These are phyloP conservation scores for Arabidopsis arenosa DNA, from an alignment of 345 rosid genomes.

Conservation along the genomic window DNA sequence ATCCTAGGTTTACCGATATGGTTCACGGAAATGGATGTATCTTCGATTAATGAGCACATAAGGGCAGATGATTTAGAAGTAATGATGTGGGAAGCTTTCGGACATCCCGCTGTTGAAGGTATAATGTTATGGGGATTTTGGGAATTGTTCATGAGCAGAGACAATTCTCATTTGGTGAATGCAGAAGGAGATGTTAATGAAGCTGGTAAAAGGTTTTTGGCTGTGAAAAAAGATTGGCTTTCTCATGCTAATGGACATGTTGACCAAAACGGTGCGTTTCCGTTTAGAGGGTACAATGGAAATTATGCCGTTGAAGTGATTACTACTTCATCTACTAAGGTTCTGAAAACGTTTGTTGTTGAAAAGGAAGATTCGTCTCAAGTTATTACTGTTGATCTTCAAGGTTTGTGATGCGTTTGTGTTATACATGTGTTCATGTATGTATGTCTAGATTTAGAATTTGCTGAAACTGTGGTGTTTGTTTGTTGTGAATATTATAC, in stretches of 20 bases:
- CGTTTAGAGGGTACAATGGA: slow-evolving; percentile 87
- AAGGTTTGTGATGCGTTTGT: slow-evolving; percentile 36
- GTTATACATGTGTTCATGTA: background rate
- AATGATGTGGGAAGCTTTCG: slow-evolving; percentile 88
- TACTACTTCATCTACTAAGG: slow-evolving; percentile 46
- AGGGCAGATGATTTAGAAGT: slow-evolving; percentile 91
- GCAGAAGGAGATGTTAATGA: slow-evolving; percentile 91
- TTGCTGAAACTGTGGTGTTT: background rate
- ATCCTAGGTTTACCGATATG: slow-evolving; percentile 84
- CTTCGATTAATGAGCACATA: slow-evolving; percentile 68
- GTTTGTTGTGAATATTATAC: too few relatives aligned
- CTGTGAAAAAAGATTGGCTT: slow-evolving; percentile 75
- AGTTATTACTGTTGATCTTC: slow-evolving; percentile 40
- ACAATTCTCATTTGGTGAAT: slow-evolving; percentile 70
- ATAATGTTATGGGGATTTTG: slow-evolving; percentile 97
- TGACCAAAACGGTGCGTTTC: slow-evolving; percentile 63
- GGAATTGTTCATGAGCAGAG: slow-evolving; percentile 91
- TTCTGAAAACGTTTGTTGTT: slow-evolving; percentile 64
- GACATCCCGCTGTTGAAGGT: slow-evolving; percentile 93
- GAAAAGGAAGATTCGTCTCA: slow-evolving; percentile 61
- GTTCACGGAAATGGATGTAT: slow-evolving; percentile 93
- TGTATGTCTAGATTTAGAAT: background rate
- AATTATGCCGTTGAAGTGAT: slow-evolving; percentile 63
- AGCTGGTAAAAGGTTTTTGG: slow-evolving; percentile 70
- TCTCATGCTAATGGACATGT: slow-evolving; percentile 60